Conservation (phyloP, 257 asterid species). For the Lantana camara region DNA sequence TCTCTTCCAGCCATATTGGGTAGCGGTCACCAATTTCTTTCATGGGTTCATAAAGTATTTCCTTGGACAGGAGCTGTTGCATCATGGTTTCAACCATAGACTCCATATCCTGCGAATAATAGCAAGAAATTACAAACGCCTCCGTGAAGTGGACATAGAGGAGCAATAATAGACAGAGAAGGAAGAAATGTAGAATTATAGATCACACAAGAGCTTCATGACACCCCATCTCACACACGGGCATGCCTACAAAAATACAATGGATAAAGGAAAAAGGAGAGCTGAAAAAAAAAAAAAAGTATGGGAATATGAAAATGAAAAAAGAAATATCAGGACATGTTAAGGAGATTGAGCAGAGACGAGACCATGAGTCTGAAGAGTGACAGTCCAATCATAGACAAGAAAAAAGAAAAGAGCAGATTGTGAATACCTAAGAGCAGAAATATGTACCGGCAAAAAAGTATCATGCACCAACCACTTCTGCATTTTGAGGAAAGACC, state of each 20-base stretch:
- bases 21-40: conserved; percentile 92
- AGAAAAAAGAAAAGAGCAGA: neutral
- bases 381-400: neutral
- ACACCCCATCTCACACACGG: no score
- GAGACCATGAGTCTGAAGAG: neutral
- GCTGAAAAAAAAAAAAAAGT: neutral
- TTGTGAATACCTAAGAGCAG: no score
- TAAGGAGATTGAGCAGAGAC: neutral
- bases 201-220: conserved; percentile 1
- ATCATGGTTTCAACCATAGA: conserved; percentile 95
- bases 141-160: neutral
- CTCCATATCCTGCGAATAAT: conserved; percentile 72
- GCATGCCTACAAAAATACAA: neutral
- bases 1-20: conserved; percentile 87
- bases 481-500: no score
- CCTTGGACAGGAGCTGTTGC: conserved; percentile 96
- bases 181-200: neutral
- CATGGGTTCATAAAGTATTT: conserved; percentile 94
- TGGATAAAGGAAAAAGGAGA: neutral
- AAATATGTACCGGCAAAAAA: no score
- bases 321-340: neutral
- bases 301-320: neutral
- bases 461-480: no score
- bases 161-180: neutral
- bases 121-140: neutral